Base-by-base conservation (phyloP, 2,329 filamentous ascomycete species). In the Ciborinia camelliae region DNA sequence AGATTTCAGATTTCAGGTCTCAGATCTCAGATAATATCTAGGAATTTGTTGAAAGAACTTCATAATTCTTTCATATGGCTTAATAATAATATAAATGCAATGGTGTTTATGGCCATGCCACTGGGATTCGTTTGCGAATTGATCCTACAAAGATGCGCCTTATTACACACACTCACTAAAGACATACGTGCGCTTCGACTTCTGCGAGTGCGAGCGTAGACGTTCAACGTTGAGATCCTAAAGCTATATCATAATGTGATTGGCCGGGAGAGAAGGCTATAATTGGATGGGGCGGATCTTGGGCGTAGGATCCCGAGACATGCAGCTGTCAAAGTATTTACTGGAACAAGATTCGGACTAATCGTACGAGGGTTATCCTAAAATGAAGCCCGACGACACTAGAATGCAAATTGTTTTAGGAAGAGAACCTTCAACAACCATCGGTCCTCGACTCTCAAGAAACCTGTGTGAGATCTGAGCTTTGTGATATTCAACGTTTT, bases 241-340 rank as follows among this genome's bases (percentile, higher is more conserved):
- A 60, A 20, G 45, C 39, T 30, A 26, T 32, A 45, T 30, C n/a
- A 37, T 39, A 30, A 30, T 51, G 5, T 51, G n/a, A 43, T 60
- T 64, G 62, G 62, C 12, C 20, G 18, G 18, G 23, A n/a, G 50
- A 28, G 30, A 47, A 23, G 43, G 30, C 23, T 23, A 48, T 14
- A n/a, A n/a, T n/a, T n/a, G 23, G 50, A 53, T 32, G 32, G 28
- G 32, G 23, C 51, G 62, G 48, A 52, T 54, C 54, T 64, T 60
- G 35, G 30, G 45, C 28, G 62, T 60, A 32, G 32, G 62, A 60
- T 64, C 54, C 62, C 62, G 62, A 64, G 55, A 64, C 62, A 52
- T 60, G 62, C 62, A 64, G 53, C 54, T 64, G 62, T 60, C 62
- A 64, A 45, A 59, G 37, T 43, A 60, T 52, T 64, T 51, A 32